Base-by-base conservation (phyloP, 352 stramenopile species). In the Globisporangium lucens region DNA sequence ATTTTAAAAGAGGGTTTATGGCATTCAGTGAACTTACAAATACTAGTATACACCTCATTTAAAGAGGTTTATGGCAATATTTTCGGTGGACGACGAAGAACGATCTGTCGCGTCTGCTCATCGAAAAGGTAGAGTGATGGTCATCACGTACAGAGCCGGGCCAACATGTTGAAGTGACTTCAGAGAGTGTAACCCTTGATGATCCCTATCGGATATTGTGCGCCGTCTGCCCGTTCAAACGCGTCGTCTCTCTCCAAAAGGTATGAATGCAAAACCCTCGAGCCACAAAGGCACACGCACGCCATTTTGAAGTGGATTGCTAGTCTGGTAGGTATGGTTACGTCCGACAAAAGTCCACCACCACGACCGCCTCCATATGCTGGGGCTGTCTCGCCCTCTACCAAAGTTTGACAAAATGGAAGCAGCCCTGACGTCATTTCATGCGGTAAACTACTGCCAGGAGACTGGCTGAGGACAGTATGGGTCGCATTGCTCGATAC, bases 41-140 rank as follows among this genome's bases (percentile, higher is more conserved):
- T 2, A 9, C 13, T n/a, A 56, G 0, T 56, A 53, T 53, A 53
- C 3, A 27, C 20, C 0, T 24, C 13, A 33, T 13, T 30, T 57
- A 22, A 35, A 57, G 8, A 57, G 52, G 52, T 12, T 57, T 22
- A 22, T 36, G 52, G 13, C 24, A 10, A 22, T 4, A 30, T 57
- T 57, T 57, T 57, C 52, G 52, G 52, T 57, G 52, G 24, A 20
- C 52, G 52, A 57, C 24, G 22, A 56, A 56, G 15, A 36, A 20
- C 4, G 4, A 49, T 22, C 17, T 51, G 52, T 36, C 24, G 12
- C 52, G 27, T 57, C 52, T 57, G 52, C 27, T 36, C 10, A 22
- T 17, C 8, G 9, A 43, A 43, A 43, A 3, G 12, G 38, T 12
- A n/a, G 24, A 57, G 52, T 57, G 52, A 57, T 15, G 52, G 52